Evolutionary conservation across 768 basidiomycete species (phyloP).

Genomic region (Pulveroboletus sp.): DNA sequence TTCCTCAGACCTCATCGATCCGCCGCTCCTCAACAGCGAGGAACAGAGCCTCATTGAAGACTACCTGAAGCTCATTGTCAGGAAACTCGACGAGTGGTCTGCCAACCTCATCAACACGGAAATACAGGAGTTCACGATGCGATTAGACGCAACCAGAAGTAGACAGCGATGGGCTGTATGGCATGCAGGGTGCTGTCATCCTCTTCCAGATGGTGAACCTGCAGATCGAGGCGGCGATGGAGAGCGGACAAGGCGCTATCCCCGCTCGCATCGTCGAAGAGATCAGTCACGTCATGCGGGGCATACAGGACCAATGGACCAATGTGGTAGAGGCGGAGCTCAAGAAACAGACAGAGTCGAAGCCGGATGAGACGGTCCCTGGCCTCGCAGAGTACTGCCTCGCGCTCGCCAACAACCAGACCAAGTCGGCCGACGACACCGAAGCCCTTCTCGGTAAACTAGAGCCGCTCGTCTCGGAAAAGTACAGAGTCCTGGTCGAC

Average conservation of each 20-base stretch:
- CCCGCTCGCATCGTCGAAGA: constrained; percentile 88
- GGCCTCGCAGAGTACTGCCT: constrained; percentile 95
- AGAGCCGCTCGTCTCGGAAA: constrained; percentile 89
- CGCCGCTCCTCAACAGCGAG: constrained; percentile 90
- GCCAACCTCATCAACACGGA: constrained; percentile 93
- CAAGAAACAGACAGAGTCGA: constrained; percentile 83
- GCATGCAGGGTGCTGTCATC: constrained; percentile 88
- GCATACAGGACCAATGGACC: constrained; percentile 84
- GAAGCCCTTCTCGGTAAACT: constrained; percentile 82
- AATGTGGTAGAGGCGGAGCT: constrained; percentile 78
- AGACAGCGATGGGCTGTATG: constrained; percentile 85
- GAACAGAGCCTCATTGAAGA: constrained; percentile 93
- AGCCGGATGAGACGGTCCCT: constrained; percentile 80
- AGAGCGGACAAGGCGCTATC: constrained; percentile 93
- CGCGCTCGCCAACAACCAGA: no score
- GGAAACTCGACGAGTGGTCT: constrained; percentile 97
- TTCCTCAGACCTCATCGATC: constrained; percentile 78
- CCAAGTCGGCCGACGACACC: constrained; percentile 91
- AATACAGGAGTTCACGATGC: constrained; percentile 73
- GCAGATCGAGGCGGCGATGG: constrained; percentile 90
- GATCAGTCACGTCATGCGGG: constrained; percentile 82
- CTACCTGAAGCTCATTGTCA: constrained; percentile 88
- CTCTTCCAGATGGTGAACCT: constrained; percentile 98
- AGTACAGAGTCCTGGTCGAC: constrained; percentile 79
- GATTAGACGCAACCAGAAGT: constrained; percentile 85